Evolutionary conservation across 257 asterid genomes (phyloP).

Genomic region (Petunia secreta): DNA sequence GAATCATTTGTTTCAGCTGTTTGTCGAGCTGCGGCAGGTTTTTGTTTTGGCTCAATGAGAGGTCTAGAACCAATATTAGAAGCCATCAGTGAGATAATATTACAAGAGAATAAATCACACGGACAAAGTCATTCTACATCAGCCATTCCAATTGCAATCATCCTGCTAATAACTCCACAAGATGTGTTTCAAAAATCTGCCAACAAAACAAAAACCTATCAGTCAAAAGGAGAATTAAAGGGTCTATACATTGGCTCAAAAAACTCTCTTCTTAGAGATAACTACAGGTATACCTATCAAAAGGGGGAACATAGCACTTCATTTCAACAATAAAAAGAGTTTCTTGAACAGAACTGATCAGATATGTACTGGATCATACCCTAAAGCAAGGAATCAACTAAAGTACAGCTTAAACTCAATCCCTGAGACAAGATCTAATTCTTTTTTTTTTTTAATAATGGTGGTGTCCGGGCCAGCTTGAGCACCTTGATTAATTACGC

Average conservation of each 20-base stretch:
- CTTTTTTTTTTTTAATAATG: too few relatives aligned
- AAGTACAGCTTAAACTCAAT: neutral
- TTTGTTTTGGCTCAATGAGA: constrained; percentile 19
- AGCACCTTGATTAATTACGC: too few relatives aligned
- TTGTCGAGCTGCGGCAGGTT: constrained; percentile 27
- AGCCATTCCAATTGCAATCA: constrained; percentile 1
- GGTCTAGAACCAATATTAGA: constrained; percentile 33
- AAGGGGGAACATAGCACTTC: neutral
- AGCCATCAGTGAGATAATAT: constrained; percentile 31
- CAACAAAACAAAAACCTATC: constrained; percentile 4
- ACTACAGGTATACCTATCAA: neutral
- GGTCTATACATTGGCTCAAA: neutral
- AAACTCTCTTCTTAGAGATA: neutral
- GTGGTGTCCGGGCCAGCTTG: too few relatives aligned
- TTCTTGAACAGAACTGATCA: neutral
- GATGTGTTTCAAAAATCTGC: neutral
- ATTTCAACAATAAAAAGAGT: neutral
- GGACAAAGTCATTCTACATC: neutral
- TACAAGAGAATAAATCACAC: constrained; percentile 21
- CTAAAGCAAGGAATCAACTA: neutral
- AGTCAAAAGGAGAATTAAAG: neutral
- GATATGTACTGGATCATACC: neutral
- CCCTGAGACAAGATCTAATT: constrained; percentile 1
- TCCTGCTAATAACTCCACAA: neutral
- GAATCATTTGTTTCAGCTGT: constrained; percentile 21